These are phyloP conservation scores for Apophysomyces sp. DNA, from an alignment of 371 early-diverging fungal genomes.

Conservation along the genomic window DNA sequence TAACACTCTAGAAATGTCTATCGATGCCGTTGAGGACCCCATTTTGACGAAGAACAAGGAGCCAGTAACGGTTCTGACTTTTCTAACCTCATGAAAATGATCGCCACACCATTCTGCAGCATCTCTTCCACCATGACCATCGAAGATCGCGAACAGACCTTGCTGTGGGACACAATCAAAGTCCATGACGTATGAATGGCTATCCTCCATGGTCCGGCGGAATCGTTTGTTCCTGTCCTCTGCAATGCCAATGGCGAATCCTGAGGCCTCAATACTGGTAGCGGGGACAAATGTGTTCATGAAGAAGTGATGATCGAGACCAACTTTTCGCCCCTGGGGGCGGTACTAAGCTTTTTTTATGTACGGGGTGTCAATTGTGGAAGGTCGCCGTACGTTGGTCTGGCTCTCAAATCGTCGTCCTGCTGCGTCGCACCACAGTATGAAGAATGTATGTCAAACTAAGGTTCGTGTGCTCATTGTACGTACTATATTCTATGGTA, in stretches of 20 bases:
- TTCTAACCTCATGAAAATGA: constrained; percentile 77
- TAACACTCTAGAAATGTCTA: constrained; percentile 23
- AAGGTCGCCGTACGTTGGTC: too few relatives aligned
- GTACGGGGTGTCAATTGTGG: too few relatives aligned
- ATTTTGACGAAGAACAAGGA: too few relatives aligned
- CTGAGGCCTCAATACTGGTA: constrained; percentile 17
- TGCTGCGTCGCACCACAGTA: too few relatives aligned
- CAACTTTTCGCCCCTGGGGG: not conserved
- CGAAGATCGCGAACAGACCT: constrained; percentile 94
- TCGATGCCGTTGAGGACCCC: not conserved
- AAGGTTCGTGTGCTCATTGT: too few relatives aligned
- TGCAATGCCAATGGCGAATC: constrained; percentile 66
- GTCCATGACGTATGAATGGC: constrained; percentile 82
- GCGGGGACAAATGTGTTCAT: not conserved
- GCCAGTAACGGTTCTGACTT: too few relatives aligned
- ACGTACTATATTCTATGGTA: too few relatives aligned
- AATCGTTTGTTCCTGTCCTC: constrained; percentile 90
- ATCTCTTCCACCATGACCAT: constrained; percentile 95
- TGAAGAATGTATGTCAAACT: too few relatives aligned
- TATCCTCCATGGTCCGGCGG: constrained; percentile 96
- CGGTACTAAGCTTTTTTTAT: too few relatives aligned
- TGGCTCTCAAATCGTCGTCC: too few relatives aligned
- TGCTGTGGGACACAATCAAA: constrained; percentile 79
- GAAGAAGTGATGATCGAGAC: not conserved
- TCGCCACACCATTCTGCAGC: constrained; percentile 97